phyloP scores from a whole-genome alignment of 2,329 filamentous ascomycete genomes.

The Pleoardoris graminearum region DNA sequence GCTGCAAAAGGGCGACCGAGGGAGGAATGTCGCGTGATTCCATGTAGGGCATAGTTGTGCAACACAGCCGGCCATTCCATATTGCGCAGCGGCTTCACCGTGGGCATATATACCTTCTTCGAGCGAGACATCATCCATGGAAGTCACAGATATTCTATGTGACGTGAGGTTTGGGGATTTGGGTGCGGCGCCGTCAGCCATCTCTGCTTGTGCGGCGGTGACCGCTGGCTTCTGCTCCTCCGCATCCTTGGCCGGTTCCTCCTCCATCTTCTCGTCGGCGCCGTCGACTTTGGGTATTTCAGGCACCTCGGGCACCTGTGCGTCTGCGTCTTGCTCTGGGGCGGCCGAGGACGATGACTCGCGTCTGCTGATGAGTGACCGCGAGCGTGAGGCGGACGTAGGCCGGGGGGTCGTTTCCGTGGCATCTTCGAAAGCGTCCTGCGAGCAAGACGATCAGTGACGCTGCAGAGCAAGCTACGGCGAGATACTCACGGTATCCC shows the following conservation, averaged over 20 bases:
- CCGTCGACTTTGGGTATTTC: slow-evolving; percentile 18
- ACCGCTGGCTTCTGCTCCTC: slow-evolving; percentile 29
- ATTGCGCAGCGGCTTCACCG: slow-evolving; percentile 13
- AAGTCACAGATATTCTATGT: slow-evolving; percentile 59
- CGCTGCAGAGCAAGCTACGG: background rate
- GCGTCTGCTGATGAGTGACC: slow-evolving; percentile 58
- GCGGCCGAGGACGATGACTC: slow-evolving; percentile 37
- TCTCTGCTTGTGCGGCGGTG: slow-evolving; percentile 50
- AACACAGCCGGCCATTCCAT: slow-evolving; percentile 7
- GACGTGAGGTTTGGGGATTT: slow-evolving; percentile 59
- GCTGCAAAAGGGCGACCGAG: background rate
- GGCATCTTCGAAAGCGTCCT: slow-evolving; percentile 85
- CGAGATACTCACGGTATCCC: slow-evolving; percentile 29
- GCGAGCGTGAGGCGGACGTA: slow-evolving; percentile 46
- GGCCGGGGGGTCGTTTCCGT: slow-evolving; percentile 58
- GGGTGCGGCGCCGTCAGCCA: slow-evolving; percentile 20
- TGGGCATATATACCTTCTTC: slow-evolving; percentile 55
- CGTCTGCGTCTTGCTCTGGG: slow-evolving; percentile 28
- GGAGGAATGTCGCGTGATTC: slow-evolving; percentile 11
- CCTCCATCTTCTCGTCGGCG: slow-evolving; percentile 8
- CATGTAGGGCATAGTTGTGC: slow-evolving; percentile 1
- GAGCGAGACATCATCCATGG: slow-evolving; percentile 69
- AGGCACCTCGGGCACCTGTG: slow-evolving; percentile 21
- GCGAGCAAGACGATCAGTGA: slow-evolving; percentile 18
- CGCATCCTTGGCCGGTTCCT: slow-evolving; percentile 15